Base-by-base conservation (phyloP, 2,329 filamentous ascomycete species). In the Colletotrichum sp. region DNA sequence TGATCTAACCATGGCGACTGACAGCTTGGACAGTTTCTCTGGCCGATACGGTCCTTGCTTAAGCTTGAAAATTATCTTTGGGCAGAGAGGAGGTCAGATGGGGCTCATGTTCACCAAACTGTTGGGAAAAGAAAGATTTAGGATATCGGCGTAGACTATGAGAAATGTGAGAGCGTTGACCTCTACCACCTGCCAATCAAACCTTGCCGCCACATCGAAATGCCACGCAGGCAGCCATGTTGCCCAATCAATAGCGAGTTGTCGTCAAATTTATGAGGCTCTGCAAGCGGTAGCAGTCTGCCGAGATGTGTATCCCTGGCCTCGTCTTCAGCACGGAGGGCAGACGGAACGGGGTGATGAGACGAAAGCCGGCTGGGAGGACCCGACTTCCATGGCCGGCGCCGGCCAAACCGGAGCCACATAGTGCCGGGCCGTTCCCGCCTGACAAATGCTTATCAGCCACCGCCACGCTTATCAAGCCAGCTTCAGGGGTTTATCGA, bases 21-120 rank as follows among this genome's bases (percentile, higher is more conserved):
- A 30, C 63, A 7, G 18, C 39, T 39, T 6, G 12, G 8, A 10
- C 76, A 89, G 89, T 90, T 15, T 89, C 89, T 8, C 81, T 90
- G 82, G 89, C 89, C 65, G 86, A 89, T 49, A 87, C 90, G 76
- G 89, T 91, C 8, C 78, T 90, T 49, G 85, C 81, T 74, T 84
- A 81, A 79, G 44, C n/a, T 32, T 24, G 9, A 34, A 55, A 13
- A 63, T 18, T 9, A 5, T 21, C 15, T 15, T 10, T 30, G 3
- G 52, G 52, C 9, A 24, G 30, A 28, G 55, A 70, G 67, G 10
- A 49, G 39, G 26, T 24, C n/a, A 68, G 13, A 68, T 15, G 67
- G 28, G 8, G 16, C 9, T 62, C 32, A 44, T 9, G 21, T 21
- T 49, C 18, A 21, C 30, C 24, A 63, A 18, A 24, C n/a, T 57